Percentiles rank a stretch among this genome's conserved stretches.
Conservation (phyloP, 2,329 filamentous ascomycete species). For the Xylogone sp. region DNA sequence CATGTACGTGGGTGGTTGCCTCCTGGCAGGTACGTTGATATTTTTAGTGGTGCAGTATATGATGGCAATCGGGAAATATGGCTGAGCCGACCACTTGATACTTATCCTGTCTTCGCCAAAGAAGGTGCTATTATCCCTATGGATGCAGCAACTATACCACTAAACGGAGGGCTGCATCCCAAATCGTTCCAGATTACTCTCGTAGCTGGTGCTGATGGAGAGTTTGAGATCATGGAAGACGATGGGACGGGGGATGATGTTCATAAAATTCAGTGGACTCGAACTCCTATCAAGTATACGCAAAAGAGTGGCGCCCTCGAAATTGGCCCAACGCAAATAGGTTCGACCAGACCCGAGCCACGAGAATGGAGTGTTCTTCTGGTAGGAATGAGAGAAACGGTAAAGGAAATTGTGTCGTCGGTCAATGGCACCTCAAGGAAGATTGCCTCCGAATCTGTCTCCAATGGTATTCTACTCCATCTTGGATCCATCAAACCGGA, state of each 20-base stretch:
- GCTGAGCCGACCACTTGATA: constrained; percentile 45
- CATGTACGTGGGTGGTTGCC: constrained; percentile 54
- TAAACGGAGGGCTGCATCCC: constrained; percentile 46
- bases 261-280: constrained; percentile 1
- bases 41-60: constrained; percentile 55
- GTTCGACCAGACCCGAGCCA: neutral
- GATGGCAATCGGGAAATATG: constrained; percentile 49
- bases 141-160: constrained; percentile 38
- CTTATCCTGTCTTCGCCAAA: constrained; percentile 48
- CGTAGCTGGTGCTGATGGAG: constrained; percentile 42
- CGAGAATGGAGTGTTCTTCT: neutral
- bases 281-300: constrained; percentile 8
- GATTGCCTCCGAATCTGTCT: neutral
- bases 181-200: constrained; percentile 44
- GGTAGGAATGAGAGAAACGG: neutral
- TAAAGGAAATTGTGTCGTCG: neutral
- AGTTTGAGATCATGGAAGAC: constrained; percentile 48
- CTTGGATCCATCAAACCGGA: constrained; percentile 4
- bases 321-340: neutral
- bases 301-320: constrained; percentile 2
- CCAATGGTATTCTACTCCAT: constrained; percentile 3
- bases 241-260: constrained; percentile 4
- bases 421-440: neutral
- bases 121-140: constrained; percentile 57
- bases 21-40: constrained; percentile 49